phyloP scores from a whole-genome alignment of 306 rosid genomes.

The Quercus variabilis region DNA sequence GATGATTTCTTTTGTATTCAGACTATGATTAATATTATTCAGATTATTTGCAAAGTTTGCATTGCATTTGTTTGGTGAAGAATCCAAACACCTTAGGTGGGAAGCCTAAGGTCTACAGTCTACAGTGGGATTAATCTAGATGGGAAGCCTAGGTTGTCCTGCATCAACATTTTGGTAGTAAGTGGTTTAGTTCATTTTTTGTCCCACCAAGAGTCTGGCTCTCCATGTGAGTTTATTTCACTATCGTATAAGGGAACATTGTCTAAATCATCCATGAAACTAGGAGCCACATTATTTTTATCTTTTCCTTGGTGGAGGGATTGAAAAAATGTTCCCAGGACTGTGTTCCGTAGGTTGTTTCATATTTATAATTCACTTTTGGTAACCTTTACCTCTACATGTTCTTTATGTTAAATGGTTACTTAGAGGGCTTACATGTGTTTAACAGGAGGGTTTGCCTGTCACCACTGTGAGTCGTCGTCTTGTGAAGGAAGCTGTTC shows the following conservation, averaged over 20 bases:
- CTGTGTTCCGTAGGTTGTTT: background rate
- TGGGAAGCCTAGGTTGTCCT: no score
- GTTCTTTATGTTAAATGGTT: background rate
- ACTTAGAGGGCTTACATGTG: background rate
- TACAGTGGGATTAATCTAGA: no score
- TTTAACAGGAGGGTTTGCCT: constrained; percentile 65
- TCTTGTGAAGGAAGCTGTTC: constrained; percentile 78
- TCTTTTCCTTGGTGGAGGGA: background rate
- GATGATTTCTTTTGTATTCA: no score
- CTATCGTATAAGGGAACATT: background rate
- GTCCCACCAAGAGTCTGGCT: background rate
- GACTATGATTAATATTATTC: no score
- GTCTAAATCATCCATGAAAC: background rate
- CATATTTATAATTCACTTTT: background rate
- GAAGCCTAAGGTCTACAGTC: no score
- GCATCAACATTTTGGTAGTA: background rate
- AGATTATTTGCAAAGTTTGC: no score
- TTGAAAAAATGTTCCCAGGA: background rate
- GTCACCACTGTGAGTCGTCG: constrained; percentile 61
- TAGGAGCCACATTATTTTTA: background rate
- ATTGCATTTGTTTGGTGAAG: no score
- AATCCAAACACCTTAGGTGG: no score
- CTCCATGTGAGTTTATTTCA: background rate
- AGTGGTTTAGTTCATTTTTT: background rate
- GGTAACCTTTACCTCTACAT: background rate